Conservation (phyloP, 441 rosid genomes). For the Erodium trifolium region DNA sequence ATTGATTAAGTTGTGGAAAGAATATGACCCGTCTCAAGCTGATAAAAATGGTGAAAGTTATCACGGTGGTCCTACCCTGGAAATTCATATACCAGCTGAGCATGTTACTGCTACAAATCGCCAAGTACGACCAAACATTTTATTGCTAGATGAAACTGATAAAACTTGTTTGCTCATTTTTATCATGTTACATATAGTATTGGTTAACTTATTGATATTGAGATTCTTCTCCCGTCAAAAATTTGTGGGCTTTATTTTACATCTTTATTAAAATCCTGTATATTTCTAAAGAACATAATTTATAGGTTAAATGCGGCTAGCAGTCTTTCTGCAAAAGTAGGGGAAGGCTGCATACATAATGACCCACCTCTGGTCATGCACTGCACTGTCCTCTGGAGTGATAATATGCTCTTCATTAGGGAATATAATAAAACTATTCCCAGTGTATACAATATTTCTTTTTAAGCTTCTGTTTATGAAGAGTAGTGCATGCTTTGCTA, state of each 20-base stretch:
- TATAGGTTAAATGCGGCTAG: neutral
- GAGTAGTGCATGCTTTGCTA: neutral
- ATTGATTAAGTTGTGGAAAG: constrained; percentile 87
- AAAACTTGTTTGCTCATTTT: constrained; percentile 12
- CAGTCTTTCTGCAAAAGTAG: neutral
- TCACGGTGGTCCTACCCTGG: constrained; percentile 79
- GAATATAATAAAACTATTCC: neutral
- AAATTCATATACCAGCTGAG: constrained; percentile 89
- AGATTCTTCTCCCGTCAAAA: neutral
- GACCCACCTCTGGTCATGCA: neutral
- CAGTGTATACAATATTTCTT: neutral
- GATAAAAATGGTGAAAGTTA: constrained; percentile 61
- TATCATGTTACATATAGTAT: constrained; percentile 2
- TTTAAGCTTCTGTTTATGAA: neutral
- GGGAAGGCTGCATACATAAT: neutral
- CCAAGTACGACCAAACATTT: constrained; percentile 52
- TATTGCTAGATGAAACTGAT: constrained; percentile 12
- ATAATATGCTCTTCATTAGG: neutral
- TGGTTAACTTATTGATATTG: neutral
- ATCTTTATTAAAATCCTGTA: neutral
- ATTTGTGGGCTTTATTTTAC: constrained; percentile 5
- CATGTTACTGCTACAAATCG: constrained; percentile 99
- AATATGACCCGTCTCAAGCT: constrained; percentile 58
- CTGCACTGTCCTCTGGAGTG: neutral
- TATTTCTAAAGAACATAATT: neutral